Base-by-base conservation (phyloP, 2,329 filamentous ascomycete species). In the Paracoccidioides brasiliensis region DNA sequence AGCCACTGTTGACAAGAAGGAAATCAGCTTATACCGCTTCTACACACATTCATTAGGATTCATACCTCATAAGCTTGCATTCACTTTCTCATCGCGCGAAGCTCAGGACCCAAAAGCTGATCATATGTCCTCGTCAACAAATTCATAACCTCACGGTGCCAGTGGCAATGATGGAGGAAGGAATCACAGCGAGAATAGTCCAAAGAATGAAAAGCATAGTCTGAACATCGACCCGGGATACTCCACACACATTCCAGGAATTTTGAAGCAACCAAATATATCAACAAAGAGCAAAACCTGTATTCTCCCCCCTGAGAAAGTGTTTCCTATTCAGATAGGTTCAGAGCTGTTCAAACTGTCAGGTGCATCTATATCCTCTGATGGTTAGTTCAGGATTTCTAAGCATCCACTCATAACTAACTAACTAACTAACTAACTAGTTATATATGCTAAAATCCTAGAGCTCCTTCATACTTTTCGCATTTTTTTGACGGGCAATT, bases 391-490 rank as follows among this genome's bases (percentile, higher is more conserved):
- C 22, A 22, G 44, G 50, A 49, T 22, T 42, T 12, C 14, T 10
- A 22, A 10, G 10, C 43, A 43, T 28, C 28, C 41, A 30, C n/a
- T n/a, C n/a, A n/a, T n/a, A n/a, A n/a, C n/a, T n/a, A n/a, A n/a
- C n/a, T n/a, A n/a, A n/a, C n/a, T n/a, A n/a, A n/a, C n/a, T n/a
- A n/a, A n/a, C n/a, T n/a, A n/a, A n/a, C n/a, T n/a, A n/a, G n/a
- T n/a, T n/a, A n/a, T n/a, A n/a, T n/a, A n/a, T n/a, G n/a, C n/a
- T n/a, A 82, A 67, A 74, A 66, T 72, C 69, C 67, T 74, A 76
- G 73, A 95, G 91, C 90, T 65, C 91, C 91, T 57, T 96, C 90
- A 52, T 96, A 96, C 71, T 96, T 97, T 73, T 95, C 91, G 22
- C 85, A 89, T 63, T 96, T 93, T 74, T 97, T 97, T 70, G 79